phyloP scores from a whole-genome alignment of 2,329 filamentous ascomycete species.

The Alternaria arbusti region DNA sequence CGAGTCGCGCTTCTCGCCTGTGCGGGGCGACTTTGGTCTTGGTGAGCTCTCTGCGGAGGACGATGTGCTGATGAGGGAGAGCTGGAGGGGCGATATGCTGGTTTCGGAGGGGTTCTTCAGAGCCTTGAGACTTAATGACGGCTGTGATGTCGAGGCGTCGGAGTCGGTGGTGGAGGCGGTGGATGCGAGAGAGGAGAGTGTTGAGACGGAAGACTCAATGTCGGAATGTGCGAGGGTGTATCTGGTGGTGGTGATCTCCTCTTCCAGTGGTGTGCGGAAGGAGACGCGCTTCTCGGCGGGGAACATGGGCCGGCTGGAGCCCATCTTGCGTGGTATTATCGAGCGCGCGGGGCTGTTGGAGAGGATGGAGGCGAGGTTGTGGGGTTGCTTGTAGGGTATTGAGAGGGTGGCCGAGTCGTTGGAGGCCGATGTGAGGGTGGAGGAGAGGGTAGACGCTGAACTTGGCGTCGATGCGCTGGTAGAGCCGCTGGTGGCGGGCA shows the following conservation, averaged over 20 bases:
- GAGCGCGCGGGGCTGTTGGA: slow-evolving; percentile 52
- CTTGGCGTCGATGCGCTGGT: slow-evolving; percentile 40
- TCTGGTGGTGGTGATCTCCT: slow-evolving; percentile 63
- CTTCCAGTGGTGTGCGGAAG: slow-evolving; percentile 62
- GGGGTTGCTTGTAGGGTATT: slow-evolving; percentile 55
- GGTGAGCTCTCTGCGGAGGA: slow-evolving; percentile 35
- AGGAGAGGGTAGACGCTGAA: slow-evolving; percentile 49
- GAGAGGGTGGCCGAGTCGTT: slow-evolving; percentile 45
- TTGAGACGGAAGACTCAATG: slow-evolving; percentile 52
- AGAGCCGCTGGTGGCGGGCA: slow-evolving; percentile 9
- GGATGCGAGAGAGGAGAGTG: slow-evolving; percentile 35
- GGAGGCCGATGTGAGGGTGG: slow-evolving; percentile 50
- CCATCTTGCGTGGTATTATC: slow-evolving; percentile 48
- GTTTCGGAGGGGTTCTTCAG: slow-evolving; percentile 20
- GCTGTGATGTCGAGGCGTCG: slow-evolving; percentile 20
- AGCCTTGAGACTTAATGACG: slow-evolving; percentile 16
- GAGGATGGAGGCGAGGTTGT: slow-evolving; percentile 55
- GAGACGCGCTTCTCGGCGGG: slow-evolving; percentile 64
- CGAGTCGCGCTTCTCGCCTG: slow-evolving; percentile 54
- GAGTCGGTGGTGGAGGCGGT: slow-evolving; percentile 15
- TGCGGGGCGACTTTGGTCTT: slow-evolving; percentile 32
- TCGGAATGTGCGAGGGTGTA: slow-evolving; percentile 65
- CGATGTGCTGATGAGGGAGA: slow-evolving; percentile 14
- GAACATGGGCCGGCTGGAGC: slow-evolving; percentile 55
- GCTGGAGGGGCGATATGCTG: slow-evolving; percentile 18